Percentiles rank a stretch among this genome's conserved stretches.
phyloP scores from a whole-genome alignment of 768 basidiomycete species.

The Tylopilus intermedius region DNA sequence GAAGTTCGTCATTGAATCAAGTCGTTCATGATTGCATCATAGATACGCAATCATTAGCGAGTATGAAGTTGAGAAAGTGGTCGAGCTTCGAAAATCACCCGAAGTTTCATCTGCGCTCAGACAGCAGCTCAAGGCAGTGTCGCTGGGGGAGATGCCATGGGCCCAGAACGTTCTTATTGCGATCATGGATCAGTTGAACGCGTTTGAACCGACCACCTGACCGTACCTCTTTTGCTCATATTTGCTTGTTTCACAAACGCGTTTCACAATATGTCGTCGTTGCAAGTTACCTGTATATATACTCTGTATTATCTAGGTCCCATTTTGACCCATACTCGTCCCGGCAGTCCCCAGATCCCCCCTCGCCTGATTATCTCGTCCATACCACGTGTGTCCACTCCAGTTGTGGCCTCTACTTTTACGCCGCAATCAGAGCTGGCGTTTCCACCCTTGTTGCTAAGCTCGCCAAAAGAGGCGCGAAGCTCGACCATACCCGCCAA shows the following conservation, averaged over 20 bases:
- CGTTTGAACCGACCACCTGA: constrained; percentile 5
- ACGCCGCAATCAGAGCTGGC: constrained; percentile 20
- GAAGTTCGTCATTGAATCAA: not conserved
- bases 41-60: constrained; percentile 14
- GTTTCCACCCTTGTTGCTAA: constrained; percentile 10
- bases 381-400: constrained; percentile 48
- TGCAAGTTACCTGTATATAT: not conserved
- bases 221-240: not conserved
- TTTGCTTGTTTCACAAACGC: not conserved
- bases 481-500: constrained; percentile 65
- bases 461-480: constrained; percentile 56
- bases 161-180: constrained; percentile 17
- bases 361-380: constrained; percentile 73
- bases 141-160: constrained; percentile 27
- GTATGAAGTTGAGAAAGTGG: constrained; percentile 18
- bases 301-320: constrained; percentile 11
- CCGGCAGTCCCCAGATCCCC: constrained; percentile 63
- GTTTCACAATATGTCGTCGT: not conserved
- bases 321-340: constrained; percentile 48
- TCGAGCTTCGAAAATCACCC: constrained; percentile 18
- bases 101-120: constrained; percentile 22
- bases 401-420: constrained; percentile 29
- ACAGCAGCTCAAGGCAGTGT: constrained; percentile 19
- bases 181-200: constrained; percentile 23
- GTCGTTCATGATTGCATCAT: not conserved